Percentiles rank a stretch among this genome's conserved stretches.
These are phyloP conservation scores for Tulasnella sp. DNA, from an alignment of 768 basidiomycete species.

Conservation along the genomic window DNA sequence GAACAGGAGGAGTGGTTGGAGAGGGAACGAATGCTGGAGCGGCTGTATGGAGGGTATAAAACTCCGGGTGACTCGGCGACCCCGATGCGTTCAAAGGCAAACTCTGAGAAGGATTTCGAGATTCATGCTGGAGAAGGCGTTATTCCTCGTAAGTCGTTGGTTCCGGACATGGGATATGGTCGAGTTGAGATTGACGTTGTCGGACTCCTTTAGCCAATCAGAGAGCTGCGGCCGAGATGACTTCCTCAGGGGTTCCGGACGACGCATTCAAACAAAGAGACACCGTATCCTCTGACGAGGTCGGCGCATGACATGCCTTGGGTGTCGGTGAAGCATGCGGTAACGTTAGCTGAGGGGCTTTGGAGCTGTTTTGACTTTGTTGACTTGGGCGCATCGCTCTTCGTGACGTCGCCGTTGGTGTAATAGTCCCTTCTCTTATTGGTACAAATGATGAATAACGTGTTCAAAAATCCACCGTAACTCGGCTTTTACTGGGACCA, in stretches of 20 bases:
- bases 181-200: neutral
- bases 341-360: neutral
- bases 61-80: neutral
- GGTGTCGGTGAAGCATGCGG: neutral
- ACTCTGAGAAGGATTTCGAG: conserved; percentile 22
- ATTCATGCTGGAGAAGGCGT: conserved; percentile 26
- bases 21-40: neutral
- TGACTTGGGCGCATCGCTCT: neutral
- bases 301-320: neutral
- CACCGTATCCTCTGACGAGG: neutral
- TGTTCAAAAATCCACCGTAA: neutral
- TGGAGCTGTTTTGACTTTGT: neutral
- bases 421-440: neutral
- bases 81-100: neutral
- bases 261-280: conserved; percentile 5
- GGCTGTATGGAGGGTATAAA: neutral
- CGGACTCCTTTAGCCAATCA: neutral
- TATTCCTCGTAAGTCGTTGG: conserved; percentile 24
- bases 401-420: neutral
- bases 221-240: conserved; percentile 6
- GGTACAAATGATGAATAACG: neutral
- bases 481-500: neutral
- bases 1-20: conserved; percentile 3
- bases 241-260: conserved; percentile 3
- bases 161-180: neutral